Evolutionary conservation across 139 green algal species (phyloP).

Genomic region (Deuterostichococcus epilithicus): DNA sequence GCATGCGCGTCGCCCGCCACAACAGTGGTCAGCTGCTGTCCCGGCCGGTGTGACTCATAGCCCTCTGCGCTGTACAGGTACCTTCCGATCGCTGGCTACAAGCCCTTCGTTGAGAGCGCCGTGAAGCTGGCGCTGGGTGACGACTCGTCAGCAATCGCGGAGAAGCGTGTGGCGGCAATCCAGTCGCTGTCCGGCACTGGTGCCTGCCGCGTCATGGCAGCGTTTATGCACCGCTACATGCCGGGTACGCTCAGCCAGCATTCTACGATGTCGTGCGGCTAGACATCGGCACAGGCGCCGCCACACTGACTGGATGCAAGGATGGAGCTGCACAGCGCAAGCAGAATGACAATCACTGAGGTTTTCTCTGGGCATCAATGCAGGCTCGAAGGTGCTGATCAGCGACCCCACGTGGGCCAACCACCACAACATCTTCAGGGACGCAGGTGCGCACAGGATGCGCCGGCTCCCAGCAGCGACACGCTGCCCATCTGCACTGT

Average conservation of each 20-base stretch:
- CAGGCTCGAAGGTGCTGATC: constrained; percentile 42
- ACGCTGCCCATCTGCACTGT: constrained; percentile 13
- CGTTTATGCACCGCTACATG: constrained; percentile 71
- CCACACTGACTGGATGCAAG: no score
- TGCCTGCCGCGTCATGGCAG: constrained; percentile 79
- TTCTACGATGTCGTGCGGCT: not conserved
- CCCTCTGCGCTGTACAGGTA: constrained; percentile 44
- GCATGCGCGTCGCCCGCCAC: no score
- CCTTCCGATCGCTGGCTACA: constrained; percentile 76
- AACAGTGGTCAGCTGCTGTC: no score
- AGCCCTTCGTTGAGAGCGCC: constrained; percentile 65
- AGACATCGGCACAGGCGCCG: not conserved
- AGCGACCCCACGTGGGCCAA: constrained; percentile 70
- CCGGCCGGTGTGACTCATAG: not conserved
- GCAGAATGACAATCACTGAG: no score
- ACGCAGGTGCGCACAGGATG: no score
- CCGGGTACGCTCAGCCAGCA: constrained; percentile 9
- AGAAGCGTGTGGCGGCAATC: constrained; percentile 61
- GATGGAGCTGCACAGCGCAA: no score
- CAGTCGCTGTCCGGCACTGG: constrained; percentile 82
- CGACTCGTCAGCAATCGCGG: constrained; percentile 20
- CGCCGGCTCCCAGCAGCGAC: no score
- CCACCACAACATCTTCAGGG: constrained; percentile 77
- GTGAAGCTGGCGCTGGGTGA: constrained; percentile 85
- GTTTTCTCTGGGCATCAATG: not conserved